Conservation (phyloP, 805 yeast genomes). For the Wickerhamomyces xylosicus region DNA sequence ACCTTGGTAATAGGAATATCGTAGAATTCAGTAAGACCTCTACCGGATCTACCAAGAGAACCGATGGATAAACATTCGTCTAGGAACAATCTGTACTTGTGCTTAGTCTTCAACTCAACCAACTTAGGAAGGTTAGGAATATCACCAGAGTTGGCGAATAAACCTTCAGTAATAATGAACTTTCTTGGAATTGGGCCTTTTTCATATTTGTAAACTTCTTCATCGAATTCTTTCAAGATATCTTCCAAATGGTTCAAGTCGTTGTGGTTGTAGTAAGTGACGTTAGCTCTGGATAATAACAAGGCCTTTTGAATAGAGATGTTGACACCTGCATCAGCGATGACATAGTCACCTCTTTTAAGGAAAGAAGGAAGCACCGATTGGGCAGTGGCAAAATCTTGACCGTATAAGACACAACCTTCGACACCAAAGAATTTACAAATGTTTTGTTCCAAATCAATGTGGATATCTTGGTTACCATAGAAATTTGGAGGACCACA, state of each 20-base stretch:
- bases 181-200: conserved; percentile 70
- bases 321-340: conserved; percentile 74
- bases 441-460: conserved; percentile 63
- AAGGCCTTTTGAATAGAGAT: conserved; percentile 83
- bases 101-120: conserved; percentile 66
- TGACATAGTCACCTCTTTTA: conserved; percentile 88
- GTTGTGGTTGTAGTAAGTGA: conserved; percentile 70
- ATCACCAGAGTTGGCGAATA: conserved; percentile 77
- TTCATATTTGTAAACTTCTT: conserved; percentile 25
- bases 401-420: conserved; percentile 79
- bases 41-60: conserved; percentile 73
- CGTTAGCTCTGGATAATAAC: conserved; percentile 74
- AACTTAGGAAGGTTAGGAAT: conserved; percentile 59
- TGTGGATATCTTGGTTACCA: conserved; percentile 91
- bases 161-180: conserved; percentile 85
- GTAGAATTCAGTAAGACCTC: conserved; percentile 73
- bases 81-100: conserved; percentile 75
- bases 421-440: conserved; percentile 72
- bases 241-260: conserved; percentile 75
- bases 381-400: conserved; percentile 78
- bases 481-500: conserved; percentile 98
- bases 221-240: conserved; percentile 40
- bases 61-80: conserved; percentile 89
- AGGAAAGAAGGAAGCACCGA: conserved; percentile 89
- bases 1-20: conserved; percentile 52